These are phyloP conservation scores for Drechslerella coelobrocha DNA, from an alignment of 2,329 filamentous ascomycete species.

Conservation along the genomic window DNA sequence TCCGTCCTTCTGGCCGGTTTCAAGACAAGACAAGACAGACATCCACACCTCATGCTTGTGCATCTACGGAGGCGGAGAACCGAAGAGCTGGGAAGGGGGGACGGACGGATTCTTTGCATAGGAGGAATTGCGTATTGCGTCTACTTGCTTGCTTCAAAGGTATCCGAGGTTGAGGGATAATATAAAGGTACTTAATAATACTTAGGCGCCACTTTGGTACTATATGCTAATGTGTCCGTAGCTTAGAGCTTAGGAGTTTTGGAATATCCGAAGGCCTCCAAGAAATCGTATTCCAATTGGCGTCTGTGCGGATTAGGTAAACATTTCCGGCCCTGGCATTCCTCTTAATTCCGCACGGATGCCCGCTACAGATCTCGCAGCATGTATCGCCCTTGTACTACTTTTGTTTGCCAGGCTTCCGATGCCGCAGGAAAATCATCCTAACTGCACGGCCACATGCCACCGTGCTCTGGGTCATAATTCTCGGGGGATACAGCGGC, in stretches of 20 bases:
- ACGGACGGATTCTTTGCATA: neutral
- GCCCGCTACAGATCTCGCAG: too few species aligned
- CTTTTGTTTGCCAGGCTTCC: too few species aligned
- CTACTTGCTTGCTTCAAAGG: neutral
- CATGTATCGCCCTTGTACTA: too few species aligned
- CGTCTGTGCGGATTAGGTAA: constrained; percentile 46
- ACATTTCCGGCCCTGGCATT: constrained; percentile 33
- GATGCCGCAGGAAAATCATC: neutral
- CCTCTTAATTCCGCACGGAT: constrained; percentile 6
- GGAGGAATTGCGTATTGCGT: neutral
- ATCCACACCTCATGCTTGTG: neutral
- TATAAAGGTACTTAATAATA: constrained; percentile 4
- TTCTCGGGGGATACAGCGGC: constrained; percentile 10
- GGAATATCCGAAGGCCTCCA: constrained; percentile 29
- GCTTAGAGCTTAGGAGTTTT: constrained; percentile 15
- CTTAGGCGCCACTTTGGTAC: constrained; percentile 39
- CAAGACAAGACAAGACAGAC: neutral
- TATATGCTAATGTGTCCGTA: constrained; percentile 35
- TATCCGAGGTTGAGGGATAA: neutral
- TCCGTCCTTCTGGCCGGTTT: neutral
- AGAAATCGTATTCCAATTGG: constrained; percentile 7
- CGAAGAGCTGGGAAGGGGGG: neutral
- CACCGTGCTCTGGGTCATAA: constrained; percentile 13
- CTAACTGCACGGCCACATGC: neutral
- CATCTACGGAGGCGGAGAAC: neutral